phyloP scores from a whole-genome alignment of 1,284 basidiomycete species.

The Termitomyces sp. region DNA sequence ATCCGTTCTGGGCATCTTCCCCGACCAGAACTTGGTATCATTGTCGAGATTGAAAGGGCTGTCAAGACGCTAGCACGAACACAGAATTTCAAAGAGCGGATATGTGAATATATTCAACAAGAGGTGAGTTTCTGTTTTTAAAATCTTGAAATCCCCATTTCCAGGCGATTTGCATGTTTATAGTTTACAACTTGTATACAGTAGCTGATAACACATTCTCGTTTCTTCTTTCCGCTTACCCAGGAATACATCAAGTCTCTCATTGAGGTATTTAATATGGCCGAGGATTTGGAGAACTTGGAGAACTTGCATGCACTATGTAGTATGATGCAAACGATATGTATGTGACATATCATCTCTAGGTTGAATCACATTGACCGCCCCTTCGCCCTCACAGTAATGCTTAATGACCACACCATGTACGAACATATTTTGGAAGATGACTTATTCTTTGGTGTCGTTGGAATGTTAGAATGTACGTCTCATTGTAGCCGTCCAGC shows the following conservation, averaged over 20 bases:
- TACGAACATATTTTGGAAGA: constrained; percentile 96
- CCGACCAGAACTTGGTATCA: constrained; percentile 62
- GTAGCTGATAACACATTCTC: constrained; percentile 6
- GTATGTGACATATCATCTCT: constrained; percentile 45
- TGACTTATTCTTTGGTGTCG: constrained; percentile 87
- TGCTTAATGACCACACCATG: constrained; percentile 92
- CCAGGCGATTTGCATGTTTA: constrained; percentile 19
- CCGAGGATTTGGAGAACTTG: constrained; percentile 90
- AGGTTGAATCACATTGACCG: background rate
- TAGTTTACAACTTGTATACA: constrained; percentile 9
- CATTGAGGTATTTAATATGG: constrained; percentile 78
- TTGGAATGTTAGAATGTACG: constrained; percentile 97
- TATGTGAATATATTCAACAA: constrained; percentile 77
- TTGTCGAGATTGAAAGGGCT: constrained; percentile 71
- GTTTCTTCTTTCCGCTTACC: constrained; percentile 15
- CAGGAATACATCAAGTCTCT: constrained; percentile 88
- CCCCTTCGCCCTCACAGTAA: constrained; percentile 49
- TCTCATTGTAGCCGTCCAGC: constrained; percentile 18
- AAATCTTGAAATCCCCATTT: constrained; percentile 10
- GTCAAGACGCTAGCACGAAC: constrained; percentile 68
- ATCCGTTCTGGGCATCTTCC: constrained; percentile 70
- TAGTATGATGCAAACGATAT: constrained; percentile 90
- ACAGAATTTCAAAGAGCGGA: constrained; percentile 67
- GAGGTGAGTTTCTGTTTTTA: constrained; percentile 44
- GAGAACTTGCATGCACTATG: constrained; percentile 88